These are phyloP conservation scores for Talaromyces islandicus DNA, from an alignment of 2,329 filamentous ascomycete genomes.

Conservation along the genomic window DNA sequence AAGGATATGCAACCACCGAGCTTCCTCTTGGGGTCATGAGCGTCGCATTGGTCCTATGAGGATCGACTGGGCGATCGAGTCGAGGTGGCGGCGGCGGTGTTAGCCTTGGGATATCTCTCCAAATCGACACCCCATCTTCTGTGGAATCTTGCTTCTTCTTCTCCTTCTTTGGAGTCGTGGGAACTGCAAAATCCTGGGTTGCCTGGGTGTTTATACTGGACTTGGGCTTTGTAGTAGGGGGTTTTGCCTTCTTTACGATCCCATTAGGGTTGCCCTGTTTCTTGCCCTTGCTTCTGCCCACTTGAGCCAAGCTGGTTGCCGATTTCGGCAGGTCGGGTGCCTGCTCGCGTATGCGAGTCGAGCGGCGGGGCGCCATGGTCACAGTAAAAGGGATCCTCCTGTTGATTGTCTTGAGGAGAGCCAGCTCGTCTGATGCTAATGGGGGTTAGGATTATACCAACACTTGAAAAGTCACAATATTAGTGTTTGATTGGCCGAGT, in stretches of 20 bases:
- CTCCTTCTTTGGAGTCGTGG: slow-evolving; percentile 20
- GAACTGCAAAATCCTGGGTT: slow-evolving; percentile 10
- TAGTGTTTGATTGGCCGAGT: background rate
- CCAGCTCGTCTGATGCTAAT: background rate
- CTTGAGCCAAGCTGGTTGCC: background rate
- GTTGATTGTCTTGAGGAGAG: background rate
- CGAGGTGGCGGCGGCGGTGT: slow-evolving; percentile 28
- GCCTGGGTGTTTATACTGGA: background rate
- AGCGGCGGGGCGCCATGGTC: slow-evolving; percentile 49
- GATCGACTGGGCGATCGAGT: slow-evolving; percentile 41
- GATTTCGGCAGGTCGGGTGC: slow-evolving; percentile 7
- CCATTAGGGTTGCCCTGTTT: slow-evolving; percentile 19
- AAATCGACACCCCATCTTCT: slow-evolving; percentile 2
- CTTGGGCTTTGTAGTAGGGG: background rate
- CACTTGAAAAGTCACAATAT: background rate
- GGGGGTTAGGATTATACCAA: background rate
- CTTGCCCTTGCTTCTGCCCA: slow-evolving; percentile 15
- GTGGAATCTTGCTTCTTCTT: slow-evolving; percentile 17
- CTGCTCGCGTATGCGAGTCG: slow-evolving; percentile 38
- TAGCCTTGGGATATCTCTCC: slow-evolving; percentile 33
- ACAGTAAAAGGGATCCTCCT: background rate
- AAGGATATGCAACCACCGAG: slow-evolving; percentile 44
- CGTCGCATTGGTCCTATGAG: slow-evolving; percentile 42
- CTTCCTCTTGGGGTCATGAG: slow-evolving; percentile 44
- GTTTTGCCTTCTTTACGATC: slow-evolving; percentile 20